Conservation (phyloP, 2,329 filamentous ascomycete species). For the Scedosporium dehoogii region DNA sequence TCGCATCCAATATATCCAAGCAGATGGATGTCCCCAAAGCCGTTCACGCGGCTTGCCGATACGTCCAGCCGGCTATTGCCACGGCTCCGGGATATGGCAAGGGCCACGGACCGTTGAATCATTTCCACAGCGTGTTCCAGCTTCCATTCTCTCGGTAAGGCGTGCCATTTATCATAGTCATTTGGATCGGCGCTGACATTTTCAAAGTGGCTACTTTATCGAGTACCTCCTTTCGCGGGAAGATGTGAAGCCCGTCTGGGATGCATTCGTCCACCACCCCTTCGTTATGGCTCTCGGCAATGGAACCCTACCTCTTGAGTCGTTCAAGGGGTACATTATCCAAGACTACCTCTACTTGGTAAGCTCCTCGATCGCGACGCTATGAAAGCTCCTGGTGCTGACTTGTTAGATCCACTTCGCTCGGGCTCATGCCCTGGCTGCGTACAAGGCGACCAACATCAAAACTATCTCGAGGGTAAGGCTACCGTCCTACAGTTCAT, state of each 20-base stretch:
- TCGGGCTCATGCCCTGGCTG: conserved; percentile 72
- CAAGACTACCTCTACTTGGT: conserved; percentile 91
- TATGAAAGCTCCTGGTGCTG: background rate
- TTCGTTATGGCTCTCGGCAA: conserved; percentile 72
- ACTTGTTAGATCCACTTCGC: conserved; percentile 66
- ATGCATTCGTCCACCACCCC: conserved; percentile 65
- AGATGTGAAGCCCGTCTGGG: conserved; percentile 67
- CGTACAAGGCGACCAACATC: conserved; percentile 72
- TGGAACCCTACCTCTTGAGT: conserved; percentile 62
- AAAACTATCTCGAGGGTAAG: conserved; percentile 59
- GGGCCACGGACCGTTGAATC: conserved; percentile 65
- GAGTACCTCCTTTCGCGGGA: conserved; percentile 70
- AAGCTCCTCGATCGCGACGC: conserved; percentile 12
- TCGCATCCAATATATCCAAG: conserved; percentile 61
- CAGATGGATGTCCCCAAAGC: conserved; percentile 47
- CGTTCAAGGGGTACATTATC: conserved; percentile 80
- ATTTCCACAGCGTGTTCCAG: conserved; percentile 62
- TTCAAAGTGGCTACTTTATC: conserved; percentile 60
- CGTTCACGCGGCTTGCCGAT: conserved; percentile 58
- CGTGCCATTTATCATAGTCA: background rate
- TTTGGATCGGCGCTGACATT: conserved; percentile 9
- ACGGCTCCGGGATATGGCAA: conserved; percentile 52
- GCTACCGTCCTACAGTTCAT: background rate
- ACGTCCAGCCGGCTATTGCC: conserved; percentile 62
- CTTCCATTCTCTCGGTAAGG: conserved; percentile 58